These are phyloP conservation scores for Leucogyrophana mollusca DNA, from an alignment of 768 basidiomycete species.

Conservation along the genomic window DNA sequence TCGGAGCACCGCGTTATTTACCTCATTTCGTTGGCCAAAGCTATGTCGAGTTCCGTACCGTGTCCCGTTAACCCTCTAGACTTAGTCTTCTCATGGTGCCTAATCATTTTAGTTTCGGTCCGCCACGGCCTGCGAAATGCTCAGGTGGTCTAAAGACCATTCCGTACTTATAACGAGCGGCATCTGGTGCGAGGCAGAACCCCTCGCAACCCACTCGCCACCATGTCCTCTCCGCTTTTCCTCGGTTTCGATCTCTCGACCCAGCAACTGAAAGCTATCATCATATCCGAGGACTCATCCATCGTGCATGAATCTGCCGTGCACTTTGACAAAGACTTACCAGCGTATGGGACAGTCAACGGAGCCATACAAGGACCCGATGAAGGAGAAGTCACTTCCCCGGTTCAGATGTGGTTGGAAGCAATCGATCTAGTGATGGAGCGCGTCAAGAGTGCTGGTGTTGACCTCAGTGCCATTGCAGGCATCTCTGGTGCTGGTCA, in stretches of 20 bases:
- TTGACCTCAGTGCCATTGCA: slow-evolving; percentile 55
- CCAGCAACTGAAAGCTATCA: slow-evolving; percentile 77
- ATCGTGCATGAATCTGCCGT: slow-evolving; percentile 71
- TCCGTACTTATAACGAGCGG: not conserved
- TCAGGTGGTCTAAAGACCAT: not conserved
- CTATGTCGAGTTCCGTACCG: too few species aligned
- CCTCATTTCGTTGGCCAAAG: not conserved
- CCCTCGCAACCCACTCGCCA: not conserved
- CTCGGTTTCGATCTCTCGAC: slow-evolving; percentile 88
- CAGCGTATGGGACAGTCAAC: slow-evolving; percentile 62
- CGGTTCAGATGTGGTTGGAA: slow-evolving; percentile 83
- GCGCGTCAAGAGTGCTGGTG: slow-evolving; percentile 54
- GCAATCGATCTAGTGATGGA: slow-evolving; percentile 78
- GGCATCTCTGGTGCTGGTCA: slow-evolving; percentile 80
- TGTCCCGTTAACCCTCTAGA: not conserved
- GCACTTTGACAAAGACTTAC: slow-evolving; percentile 79
- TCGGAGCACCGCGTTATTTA: not conserved
- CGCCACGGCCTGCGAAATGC: not conserved
- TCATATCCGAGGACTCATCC: slow-evolving; percentile 55
- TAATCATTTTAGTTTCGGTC: not conserved
- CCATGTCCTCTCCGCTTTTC: slow-evolving; percentile 41
- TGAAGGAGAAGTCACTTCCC: slow-evolving; percentile 74
- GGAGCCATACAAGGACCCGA: slow-evolving; percentile 65
- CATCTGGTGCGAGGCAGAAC: not conserved
- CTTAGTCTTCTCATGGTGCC: not conserved